Evolutionary conservation across 306 rosid species (phyloP).

Genomic region (Coriaria nepalensis): DNA sequence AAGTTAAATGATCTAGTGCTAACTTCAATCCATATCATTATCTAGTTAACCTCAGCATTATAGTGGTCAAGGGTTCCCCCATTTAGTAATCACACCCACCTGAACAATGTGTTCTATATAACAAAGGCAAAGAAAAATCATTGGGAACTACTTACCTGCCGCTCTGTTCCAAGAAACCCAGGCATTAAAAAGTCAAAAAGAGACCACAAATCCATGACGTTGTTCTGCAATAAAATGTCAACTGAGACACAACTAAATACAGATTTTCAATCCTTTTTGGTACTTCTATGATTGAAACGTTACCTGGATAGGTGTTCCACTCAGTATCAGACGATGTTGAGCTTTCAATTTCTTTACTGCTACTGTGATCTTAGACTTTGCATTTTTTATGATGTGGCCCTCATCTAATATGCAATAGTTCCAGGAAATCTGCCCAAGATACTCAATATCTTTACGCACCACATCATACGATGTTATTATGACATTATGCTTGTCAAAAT

Average conservation of each 20-base stretch:
- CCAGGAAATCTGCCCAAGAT: slow-evolving; percentile 62
- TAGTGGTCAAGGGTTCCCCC: too few species aligned
- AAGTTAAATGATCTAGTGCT: too few species aligned
- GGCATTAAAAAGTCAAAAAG: slow-evolving; percentile 98
- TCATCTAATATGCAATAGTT: slow-evolving; percentile 89
- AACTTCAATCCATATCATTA: too few species aligned
- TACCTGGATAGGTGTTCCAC: slow-evolving; percentile 99
- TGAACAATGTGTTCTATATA: background rate
- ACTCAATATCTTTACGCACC: slow-evolving; percentile 80
- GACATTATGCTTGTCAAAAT: slow-evolving; percentile 63
- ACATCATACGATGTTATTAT: slow-evolving; percentile 90
- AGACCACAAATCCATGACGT: slow-evolving; percentile 96
- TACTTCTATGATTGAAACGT: slow-evolving; percentile 15
- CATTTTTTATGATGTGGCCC: slow-evolving; percentile 92
- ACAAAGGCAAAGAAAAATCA: background rate
- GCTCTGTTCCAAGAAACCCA: slow-evolving; percentile 96
- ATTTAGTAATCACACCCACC: background rate
- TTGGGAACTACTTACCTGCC: slow-evolving; percentile 50
- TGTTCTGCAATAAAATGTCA: slow-evolving; percentile 55
- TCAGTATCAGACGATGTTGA: slow-evolving; percentile 82
- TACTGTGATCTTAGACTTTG: slow-evolving; percentile 79
- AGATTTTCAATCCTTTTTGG: slow-evolving; percentile 1
- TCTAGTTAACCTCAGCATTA: too few species aligned
- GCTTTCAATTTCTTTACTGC: slow-evolving; percentile 92
- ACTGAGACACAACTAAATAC: slow-evolving; percentile 10